These are phyloP conservation scores for Aspergillus texensis DNA, from an alignment of 2,329 filamentous ascomycete genomes.

Conservation along the genomic window DNA sequence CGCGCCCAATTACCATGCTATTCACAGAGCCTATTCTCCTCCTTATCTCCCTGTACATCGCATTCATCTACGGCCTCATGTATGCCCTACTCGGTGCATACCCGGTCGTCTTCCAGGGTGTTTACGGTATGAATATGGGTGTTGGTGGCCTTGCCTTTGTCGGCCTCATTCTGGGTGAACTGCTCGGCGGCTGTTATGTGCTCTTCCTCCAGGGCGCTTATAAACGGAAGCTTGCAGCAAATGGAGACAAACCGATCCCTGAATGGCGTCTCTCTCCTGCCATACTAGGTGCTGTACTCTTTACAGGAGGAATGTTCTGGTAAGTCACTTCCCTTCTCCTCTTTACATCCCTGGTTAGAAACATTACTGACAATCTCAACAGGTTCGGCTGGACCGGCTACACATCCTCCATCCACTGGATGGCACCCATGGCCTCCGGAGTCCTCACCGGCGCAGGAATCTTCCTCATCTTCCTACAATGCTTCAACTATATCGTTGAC, in stretches of 20 bases:
- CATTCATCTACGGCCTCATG: conserved; percentile 38
- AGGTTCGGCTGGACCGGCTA: conserved; percentile 41
- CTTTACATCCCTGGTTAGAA: background rate
- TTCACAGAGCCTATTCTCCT: conserved; percentile 46
- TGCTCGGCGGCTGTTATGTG: conserved; percentile 33
- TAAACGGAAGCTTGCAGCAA: conserved; percentile 32
- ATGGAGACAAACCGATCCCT: conserved; percentile 33
- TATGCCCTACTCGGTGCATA: conserved; percentile 37
- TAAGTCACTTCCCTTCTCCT: conserved; percentile 6
- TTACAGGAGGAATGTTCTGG: conserved; percentile 43
- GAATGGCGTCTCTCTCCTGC: conserved; percentile 40
- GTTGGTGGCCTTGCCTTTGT: conserved; percentile 35
- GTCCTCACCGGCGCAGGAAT: conserved; percentile 36
- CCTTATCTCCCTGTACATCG: conserved; percentile 35
- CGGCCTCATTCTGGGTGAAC: conserved; percentile 35
- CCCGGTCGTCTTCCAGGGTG: conserved; percentile 34
- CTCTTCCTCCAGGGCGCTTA: conserved; percentile 33
- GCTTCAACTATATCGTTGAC: conserved; percentile 45
- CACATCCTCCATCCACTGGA: conserved; percentile 36
- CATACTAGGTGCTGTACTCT: conserved; percentile 36
- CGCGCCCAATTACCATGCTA: conserved; percentile 44
- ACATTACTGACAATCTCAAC: background rate
- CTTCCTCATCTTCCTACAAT: conserved; percentile 36
- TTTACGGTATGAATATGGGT: conserved; percentile 35
- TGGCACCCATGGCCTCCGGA: conserved; percentile 34